Percentiles rank a stretch among this genome's conserved stretches.
phyloP scores from a whole-genome alignment of 2,329 filamentous ascomycete genomes.

The Xylariaceae sp. region DNA sequence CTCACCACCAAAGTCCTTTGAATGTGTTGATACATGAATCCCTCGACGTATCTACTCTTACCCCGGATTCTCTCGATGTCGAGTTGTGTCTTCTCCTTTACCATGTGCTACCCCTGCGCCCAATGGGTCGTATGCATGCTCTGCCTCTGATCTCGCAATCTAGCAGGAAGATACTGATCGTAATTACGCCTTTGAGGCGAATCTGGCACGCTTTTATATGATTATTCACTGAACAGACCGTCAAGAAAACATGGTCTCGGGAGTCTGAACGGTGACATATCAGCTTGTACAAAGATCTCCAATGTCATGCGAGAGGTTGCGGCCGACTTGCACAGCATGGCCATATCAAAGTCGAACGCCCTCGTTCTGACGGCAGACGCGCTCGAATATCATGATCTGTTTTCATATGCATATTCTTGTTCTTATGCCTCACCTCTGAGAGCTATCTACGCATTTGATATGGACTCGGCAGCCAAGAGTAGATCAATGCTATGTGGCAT shows the following conservation, averaged over 20 bases:
- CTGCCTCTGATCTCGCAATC: conserved; percentile 16
- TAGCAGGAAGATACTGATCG: conserved; percentile 21
- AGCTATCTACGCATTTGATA: conserved; percentile 8
- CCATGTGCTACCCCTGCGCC: conserved; percentile 32
- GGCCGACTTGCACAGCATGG: conserved; percentile 32
- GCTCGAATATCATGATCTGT: conserved; percentile 11
- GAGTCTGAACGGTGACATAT: conserved; percentile 37
- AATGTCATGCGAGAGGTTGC: conserved; percentile 32
- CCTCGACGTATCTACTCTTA: conserved; percentile 4
- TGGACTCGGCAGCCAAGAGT: conserved; percentile 20
- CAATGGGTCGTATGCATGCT: conserved; percentile 28
- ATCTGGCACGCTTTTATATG: conserved; percentile 4
- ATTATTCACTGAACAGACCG: conserved; percentile 12
- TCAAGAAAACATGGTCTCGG: conserved; percentile 17
- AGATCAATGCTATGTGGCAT: conserved; percentile 10
- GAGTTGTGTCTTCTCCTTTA: conserved; percentile 23
- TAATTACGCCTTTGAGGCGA: conserved; percentile 2
- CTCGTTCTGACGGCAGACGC: conserved; percentile 1
- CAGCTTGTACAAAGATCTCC: conserved; percentile 49
- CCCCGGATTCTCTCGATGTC: conserved; percentile 18
- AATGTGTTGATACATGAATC: too few species aligned
- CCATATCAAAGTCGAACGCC: conserved; percentile 15
- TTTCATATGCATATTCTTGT: not conserved
- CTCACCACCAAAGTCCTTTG: not conserved
- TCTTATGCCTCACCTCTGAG: not conserved